These are phyloP conservation scores for Xerocomus minutiporus DNA, from an alignment of 1,284 basidiomycete genomes.

Conservation along the genomic window DNA sequence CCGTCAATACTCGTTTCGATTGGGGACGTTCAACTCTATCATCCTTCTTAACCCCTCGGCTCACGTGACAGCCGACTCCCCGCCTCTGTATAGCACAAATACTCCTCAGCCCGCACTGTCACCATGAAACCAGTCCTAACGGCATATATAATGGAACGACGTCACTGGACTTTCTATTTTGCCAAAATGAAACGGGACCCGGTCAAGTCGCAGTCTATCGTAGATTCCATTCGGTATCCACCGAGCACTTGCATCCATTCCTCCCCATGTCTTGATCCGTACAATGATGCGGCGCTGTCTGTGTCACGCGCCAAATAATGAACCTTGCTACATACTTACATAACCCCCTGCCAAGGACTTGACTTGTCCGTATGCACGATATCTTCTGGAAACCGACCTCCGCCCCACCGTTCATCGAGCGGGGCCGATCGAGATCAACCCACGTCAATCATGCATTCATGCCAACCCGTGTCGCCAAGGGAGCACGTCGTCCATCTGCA, in stretches of 20 bases:
- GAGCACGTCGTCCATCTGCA: too few species aligned
- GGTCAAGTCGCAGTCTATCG: too few species aligned
- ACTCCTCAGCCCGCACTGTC: too few species aligned
- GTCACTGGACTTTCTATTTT: neutral
- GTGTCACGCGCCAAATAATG: too few species aligned
- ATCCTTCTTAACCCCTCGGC: slow-evolving; percentile 6
- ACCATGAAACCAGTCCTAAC: neutral
- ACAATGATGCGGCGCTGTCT: neutral
- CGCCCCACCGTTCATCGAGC: neutral
- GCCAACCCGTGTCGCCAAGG: neutral
- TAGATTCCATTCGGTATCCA: too few species aligned
- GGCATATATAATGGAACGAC: neutral
- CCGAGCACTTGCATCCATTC: too few species aligned
- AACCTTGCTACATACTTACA: too few species aligned
- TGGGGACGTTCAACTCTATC: too few species aligned
- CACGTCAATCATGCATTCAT: too few species aligned
- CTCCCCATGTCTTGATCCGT: neutral
- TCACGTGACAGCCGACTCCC: slow-evolving; percentile 1
- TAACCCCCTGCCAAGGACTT: too few species aligned
- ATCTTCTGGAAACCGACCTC: neutral
- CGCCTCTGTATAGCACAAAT: too few species aligned
- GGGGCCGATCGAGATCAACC: neutral
- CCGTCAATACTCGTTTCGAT: neutral
- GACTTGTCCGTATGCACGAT: too few species aligned
- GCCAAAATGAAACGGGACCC: neutral